Percentiles rank a stretch among this genome's conserved stretches.
phyloP scores from a whole-genome alignment of 441 rosid species.

The Brassica hybrid region DNA sequence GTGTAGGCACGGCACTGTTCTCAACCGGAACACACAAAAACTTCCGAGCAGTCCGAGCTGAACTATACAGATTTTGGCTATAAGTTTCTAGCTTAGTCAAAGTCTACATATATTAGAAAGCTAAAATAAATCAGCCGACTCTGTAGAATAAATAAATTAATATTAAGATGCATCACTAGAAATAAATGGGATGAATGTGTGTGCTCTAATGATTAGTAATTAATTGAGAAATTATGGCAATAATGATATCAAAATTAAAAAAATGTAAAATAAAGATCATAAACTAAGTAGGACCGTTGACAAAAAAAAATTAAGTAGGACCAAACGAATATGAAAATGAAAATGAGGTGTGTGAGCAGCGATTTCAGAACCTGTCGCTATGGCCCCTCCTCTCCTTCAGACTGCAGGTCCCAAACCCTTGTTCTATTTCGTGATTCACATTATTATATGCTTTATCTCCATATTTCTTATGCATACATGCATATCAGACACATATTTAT shows the following conservation, averaged over 20 bases:
- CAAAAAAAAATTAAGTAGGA: conserved; percentile 15
- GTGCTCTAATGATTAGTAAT: conserved; percentile 37
- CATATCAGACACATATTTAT: conserved; percentile 21
- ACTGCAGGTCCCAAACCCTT: conserved; percentile 55
- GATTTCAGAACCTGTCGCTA: conserved; percentile 35
- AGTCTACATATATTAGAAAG: background rate
- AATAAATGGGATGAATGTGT: conserved; percentile 22
- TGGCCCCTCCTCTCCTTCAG: conserved; percentile 49
- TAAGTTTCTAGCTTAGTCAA: background rate
- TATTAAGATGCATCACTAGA: conserved; percentile 7
- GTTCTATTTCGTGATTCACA: conserved; percentile 70
- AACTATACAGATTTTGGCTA: background rate
- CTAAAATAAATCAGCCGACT: background rate
- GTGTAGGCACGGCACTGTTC: too few species aligned
- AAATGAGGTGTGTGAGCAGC: conserved; percentile 40
- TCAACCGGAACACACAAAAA: background rate
- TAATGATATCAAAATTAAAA: conserved; percentile 30
- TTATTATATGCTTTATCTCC: conserved; percentile 44
- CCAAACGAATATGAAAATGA: conserved; percentile 21
- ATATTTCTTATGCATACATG: conserved; percentile 13
- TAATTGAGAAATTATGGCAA: background rate
- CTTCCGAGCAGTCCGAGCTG: background rate
- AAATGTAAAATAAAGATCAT: conserved; percentile 27
- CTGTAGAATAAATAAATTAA: background rate
- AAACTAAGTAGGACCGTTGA: background rate